Conservation (phyloP, 768 basidiomycete genomes). For the Chalciporus sphaerocephalus region DNA sequence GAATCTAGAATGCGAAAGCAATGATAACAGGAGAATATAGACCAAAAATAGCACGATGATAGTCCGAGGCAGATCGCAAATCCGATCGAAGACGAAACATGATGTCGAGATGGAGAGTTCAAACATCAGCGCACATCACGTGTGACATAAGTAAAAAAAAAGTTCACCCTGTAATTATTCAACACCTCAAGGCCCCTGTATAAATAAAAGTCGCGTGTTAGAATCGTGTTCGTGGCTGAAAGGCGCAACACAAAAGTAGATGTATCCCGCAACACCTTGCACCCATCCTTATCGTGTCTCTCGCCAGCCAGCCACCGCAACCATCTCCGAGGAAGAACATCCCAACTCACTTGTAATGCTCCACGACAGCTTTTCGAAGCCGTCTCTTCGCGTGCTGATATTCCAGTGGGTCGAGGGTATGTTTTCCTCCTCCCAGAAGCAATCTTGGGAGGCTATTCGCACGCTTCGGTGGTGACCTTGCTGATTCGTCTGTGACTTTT, state of each 20-base stretch:
- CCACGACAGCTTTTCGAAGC: slow-evolving; percentile 76
- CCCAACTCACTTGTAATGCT: slow-evolving; percentile 67
- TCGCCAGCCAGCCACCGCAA: not conserved
- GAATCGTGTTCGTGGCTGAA: slow-evolving; percentile 1
- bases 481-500: not conserved
- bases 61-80: not conserved
- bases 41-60: not conserved
- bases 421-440: not conserved
- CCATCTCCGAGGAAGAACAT: not conserved
- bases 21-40: not conserved
- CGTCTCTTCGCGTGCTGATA: slow-evolving; percentile 83
- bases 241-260: not conserved
- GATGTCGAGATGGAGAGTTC: not conserved
- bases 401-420: slow-evolving; percentile 58
- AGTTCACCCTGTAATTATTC: slow-evolving; percentile 76
- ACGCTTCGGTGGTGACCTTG: not conserved
- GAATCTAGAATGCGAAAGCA: slow-evolving; percentile 42
- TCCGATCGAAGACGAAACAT: not conserved
- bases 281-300: not conserved
- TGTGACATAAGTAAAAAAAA: not conserved
- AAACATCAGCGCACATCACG: not conserved
- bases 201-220: slow-evolving; percentile 5
- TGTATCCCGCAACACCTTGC: not conserved
- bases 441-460: not conserved
- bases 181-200: slow-evolving; percentile 73